Conservation (phyloP, 2,329 filamentous ascomycete species). For the Aspergillus sp. region DNA sequence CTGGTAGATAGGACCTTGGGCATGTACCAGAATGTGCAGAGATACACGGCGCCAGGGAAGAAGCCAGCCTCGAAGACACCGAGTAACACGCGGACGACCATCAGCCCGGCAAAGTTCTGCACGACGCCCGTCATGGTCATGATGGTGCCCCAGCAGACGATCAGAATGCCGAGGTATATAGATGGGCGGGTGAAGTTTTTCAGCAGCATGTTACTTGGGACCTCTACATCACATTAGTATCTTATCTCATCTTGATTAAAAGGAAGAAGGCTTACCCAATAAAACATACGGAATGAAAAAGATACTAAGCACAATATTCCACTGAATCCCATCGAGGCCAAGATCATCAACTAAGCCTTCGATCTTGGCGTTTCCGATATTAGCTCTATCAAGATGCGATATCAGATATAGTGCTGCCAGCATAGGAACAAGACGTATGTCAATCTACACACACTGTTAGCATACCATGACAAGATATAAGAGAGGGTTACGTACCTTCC, state of each 20-base stretch:
- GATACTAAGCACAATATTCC: slow-evolving; percentile 13
- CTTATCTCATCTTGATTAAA: no score
- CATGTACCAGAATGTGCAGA: slow-evolving; percentile 60
- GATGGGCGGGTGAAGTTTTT: slow-evolving; percentile 24
- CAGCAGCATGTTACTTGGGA: slow-evolving; percentile 18
- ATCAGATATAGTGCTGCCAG: slow-evolving; percentile 17
- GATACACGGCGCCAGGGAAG: slow-evolving; percentile 21
- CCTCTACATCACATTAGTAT: slow-evolving; percentile 8
- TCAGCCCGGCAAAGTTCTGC: slow-evolving; percentile 42
- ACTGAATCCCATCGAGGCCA: slow-evolving; percentile 16
- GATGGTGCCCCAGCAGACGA: slow-evolving; percentile 43
- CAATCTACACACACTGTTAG: slow-evolving; percentile 5
- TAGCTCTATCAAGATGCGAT: slow-evolving; percentile 21
- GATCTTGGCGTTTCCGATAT: slow-evolving; percentile 26
- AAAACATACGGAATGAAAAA: slow-evolving; percentile 8
- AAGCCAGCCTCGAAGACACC: slow-evolving; percentile 36
- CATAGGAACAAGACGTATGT: slow-evolving; percentile 13
- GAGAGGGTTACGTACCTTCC: slow-evolving; percentile 6
- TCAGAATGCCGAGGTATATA: slow-evolving; percentile 23
- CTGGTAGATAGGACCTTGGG: slow-evolving; percentile 69
- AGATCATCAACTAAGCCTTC: slow-evolving; percentile 15
- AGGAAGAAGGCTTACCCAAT: slow-evolving; percentile 11
- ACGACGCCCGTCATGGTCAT: slow-evolving; percentile 49
- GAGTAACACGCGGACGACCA: slow-evolving; percentile 44
- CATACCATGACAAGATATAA: not conserved